Conservation (phyloP, 441 rosid genomes). For the Eruca vesicaria region DNA sequence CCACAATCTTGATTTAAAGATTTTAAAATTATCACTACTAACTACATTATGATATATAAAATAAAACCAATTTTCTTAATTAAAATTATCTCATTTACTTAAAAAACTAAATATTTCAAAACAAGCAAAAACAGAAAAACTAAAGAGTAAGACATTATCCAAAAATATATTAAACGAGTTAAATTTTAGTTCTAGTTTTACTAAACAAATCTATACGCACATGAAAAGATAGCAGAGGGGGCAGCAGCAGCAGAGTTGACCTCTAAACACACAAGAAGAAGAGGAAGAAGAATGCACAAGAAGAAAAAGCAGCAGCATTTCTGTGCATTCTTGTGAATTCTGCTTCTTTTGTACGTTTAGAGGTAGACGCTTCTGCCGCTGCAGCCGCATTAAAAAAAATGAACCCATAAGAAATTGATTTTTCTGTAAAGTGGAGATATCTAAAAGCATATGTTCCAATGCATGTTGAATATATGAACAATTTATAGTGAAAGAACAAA, state of each 20-base stretch:
- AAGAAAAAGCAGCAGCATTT: not conserved
- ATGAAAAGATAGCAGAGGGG: not conserved
- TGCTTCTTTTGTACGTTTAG: not conserved
- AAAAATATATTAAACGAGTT: too few relatives aligned
- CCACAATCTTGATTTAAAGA: too few relatives aligned
- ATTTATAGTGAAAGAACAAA: not conserved
- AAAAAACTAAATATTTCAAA: too few relatives aligned
- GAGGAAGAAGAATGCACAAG: not conserved
- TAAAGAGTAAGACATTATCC: too few relatives aligned
- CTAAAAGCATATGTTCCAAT: not conserved
- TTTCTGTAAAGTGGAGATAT: not conserved
- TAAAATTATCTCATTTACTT: too few relatives aligned
- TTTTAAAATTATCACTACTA: too few relatives aligned
- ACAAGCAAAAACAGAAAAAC: too few relatives aligned
- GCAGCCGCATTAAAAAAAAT: not conserved
- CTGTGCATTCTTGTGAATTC: not conserved
- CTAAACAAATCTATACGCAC: too few relatives aligned
- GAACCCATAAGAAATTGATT: not conserved
- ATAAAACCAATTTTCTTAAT: too few relatives aligned
- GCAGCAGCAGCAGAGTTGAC: not conserved
- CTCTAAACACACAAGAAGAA: not conserved
- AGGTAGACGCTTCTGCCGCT: not conserved
- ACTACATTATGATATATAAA: too few relatives aligned
- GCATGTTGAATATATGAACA: not conserved
- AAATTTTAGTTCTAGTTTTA: too few relatives aligned